These are phyloP conservation scores for Paracamarosporium sp. DNA, from an alignment of 2,329 filamentous ascomycete genomes.

Conservation along the genomic window DNA sequence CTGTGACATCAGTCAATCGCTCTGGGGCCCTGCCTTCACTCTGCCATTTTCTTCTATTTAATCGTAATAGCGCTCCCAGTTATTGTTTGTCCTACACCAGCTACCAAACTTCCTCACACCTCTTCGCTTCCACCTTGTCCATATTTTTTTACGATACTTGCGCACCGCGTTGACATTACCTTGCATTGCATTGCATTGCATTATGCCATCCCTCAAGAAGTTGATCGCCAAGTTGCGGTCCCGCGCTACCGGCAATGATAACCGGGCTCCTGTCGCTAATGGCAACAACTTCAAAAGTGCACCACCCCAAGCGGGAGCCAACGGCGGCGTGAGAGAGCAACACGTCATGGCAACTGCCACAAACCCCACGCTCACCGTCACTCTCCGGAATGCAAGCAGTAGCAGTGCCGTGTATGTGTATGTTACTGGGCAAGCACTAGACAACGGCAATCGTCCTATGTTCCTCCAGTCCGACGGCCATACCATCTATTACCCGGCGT, in stretches of 20 bases:
- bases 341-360: slow-evolving; percentile 30
- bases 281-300: slow-evolving; percentile 8
- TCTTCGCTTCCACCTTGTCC: slow-evolving; percentile 1
- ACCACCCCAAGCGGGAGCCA: neutral
- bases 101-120: slow-evolving; percentile 17
- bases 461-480: slow-evolving; percentile 71
- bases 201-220: slow-evolving; percentile 34
- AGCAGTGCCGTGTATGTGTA: slow-evolving; percentile 70
- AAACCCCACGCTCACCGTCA: slow-evolving; percentile 62
- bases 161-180: neutral
- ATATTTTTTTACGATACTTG: slow-evolving; percentile 12
- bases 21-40: slow-evolving; percentile 25
- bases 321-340: slow-evolving; percentile 8
- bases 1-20: slow-evolving; percentile 40
- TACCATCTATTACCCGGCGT: slow-evolving; percentile 69
- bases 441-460: slow-evolving; percentile 65
- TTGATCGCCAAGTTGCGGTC: slow-evolving; percentile 32
- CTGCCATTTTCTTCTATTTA: slow-evolving; percentile 22
- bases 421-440: slow-evolving; percentile 71
- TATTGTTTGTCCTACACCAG: slow-evolving; percentile 12
- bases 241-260: slow-evolving; percentile 10
- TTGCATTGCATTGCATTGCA: slow-evolving; percentile 15
- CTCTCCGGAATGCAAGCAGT: slow-evolving; percentile 69
- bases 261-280: slow-evolving; percentile 12
- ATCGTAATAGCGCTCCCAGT: slow-evolving; percentile 8